Base-by-base conservation (phyloP, 2,329 filamentous ascomycete genomes). In the Drechslerella stenobrocha region DNA sequence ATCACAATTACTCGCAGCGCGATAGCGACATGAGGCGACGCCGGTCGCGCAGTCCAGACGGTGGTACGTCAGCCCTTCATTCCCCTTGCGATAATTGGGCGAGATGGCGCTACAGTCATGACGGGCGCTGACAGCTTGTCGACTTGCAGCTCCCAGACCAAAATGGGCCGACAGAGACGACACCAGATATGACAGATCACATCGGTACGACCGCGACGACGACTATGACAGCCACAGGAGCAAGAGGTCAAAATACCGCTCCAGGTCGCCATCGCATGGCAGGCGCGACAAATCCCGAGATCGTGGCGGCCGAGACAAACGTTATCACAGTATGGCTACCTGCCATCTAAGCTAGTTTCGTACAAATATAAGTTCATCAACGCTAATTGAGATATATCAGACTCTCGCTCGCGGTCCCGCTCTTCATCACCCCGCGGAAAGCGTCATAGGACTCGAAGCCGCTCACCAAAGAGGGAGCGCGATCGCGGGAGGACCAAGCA, bases 11-110 rank as follows among this genome's bases (percentile, higher is more conserved):
- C 32, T 26, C 50, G 32, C 53, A 59, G 15, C 53, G 61, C n/a
- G 55, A 59, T 34, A 20, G 42, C 4, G 63, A 60, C 32, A 22
- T 53, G 24, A 64, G 59, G 42, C 44, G 63, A 34, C 34, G 55
- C 13, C 42, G 63, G 26, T 60, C 55, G 7, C 59, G 55, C 24
- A 67, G 63, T 45, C 63, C 63, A 35, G 63, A 55, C 56, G 51
- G 30, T 24, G 45, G 60, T 57, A 52, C 9, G 50, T 23, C 20
- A 13, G 15, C 24, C 9, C 2, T 24, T 24, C 15, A 2, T 47
- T 32, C 22, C 6, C 4, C 11, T n/a, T n/a, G n/a, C n/a, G n/a
- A n/a, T n/a, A n/a, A n/a, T n/a, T n/a, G n/a, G n/a, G n/a, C n/a
- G n/a, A n/a, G n/a, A n/a, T n/a, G n/a, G n/a, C n/a, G n/a, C n/a